A percentile compares a stretch with the other conserved stretches of the same genome.
Conservation (phyloP, 1,284 basidiomycete species). For the Omphalotus olearius region DNA sequence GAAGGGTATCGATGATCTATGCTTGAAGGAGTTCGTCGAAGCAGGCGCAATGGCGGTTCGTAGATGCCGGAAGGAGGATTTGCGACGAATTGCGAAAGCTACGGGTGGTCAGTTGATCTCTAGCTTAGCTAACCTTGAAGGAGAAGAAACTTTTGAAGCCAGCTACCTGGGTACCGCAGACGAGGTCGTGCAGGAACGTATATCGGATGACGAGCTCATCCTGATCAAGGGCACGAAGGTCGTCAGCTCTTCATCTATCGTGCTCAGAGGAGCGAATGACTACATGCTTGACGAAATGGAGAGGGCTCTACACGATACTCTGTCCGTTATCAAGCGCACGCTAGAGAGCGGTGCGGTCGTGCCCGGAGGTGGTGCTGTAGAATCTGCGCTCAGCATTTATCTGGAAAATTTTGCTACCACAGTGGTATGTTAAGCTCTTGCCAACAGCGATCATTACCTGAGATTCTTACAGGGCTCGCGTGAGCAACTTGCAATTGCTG, state of each 20-base stretch:
- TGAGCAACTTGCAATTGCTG: conserved; percentile 98
- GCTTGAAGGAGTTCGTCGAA: conserved; percentile 98
- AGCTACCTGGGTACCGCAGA: conserved; percentile 89
- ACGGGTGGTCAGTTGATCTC: conserved; percentile 94
- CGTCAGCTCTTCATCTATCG: conserved; percentile 90
- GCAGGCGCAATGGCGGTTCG: conserved; percentile 99
- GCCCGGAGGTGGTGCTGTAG: conserved; percentile 96
- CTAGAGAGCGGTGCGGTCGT: conserved; percentile 95
- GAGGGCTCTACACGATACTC: conserved; percentile 89
- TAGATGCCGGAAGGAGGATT: conserved; percentile 96
- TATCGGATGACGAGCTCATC: conserved; percentile 98
- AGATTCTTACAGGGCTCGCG: conserved; percentile 63
- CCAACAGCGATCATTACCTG: neutral
- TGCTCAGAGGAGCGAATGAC: conserved; percentile 96
- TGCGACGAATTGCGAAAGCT: conserved; percentile 95
- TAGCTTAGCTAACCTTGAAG: conserved; percentile 94
- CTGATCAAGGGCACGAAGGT: conserved; percentile 97
- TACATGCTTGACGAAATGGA: conserved; percentile 99
- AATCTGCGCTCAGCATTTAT: conserved; percentile 96
- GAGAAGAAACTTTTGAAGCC: conserved; percentile 96
- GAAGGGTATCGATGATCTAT: conserved; percentile 98
- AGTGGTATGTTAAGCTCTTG: conserved; percentile 51
- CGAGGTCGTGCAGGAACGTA: conserved; percentile 95
- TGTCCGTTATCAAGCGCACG: conserved; percentile 96
- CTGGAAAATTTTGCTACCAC: conserved; percentile 99